Percentiles rank a stretch among this genome's conserved stretches.
Evolutionary conservation across 306 rosid species (phyloP).

Genomic region (Dalbergia cochinchinensis): DNA sequence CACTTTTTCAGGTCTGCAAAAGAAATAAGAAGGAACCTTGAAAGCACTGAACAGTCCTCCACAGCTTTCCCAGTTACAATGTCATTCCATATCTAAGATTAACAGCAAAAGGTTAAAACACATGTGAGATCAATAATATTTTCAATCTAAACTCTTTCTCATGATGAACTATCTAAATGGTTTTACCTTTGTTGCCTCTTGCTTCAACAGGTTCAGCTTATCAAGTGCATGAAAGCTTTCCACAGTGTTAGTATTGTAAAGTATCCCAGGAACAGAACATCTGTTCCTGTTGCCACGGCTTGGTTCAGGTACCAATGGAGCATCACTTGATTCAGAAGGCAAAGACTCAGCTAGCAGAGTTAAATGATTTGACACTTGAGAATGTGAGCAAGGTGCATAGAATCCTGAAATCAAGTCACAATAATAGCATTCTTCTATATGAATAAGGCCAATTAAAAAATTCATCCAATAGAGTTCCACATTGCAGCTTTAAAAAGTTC

Average conservation of each 20-base stretch:
- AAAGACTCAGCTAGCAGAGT: constrained; percentile 83
- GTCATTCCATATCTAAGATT: constrained; percentile 89
- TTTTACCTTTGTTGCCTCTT: constrained; percentile 83
- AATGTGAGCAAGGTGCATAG: constrained; percentile 91
- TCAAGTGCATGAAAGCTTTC: constrained; percentile 85
- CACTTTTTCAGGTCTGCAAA: constrained; percentile 94
- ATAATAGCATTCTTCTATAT: constrained; percentile 31
- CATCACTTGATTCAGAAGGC: constrained; percentile 70
- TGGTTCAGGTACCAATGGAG: constrained; percentile 49
- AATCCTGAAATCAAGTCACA: constrained; percentile 65
- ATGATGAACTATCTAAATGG: constrained; percentile 14
- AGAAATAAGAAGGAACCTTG: constrained; percentile 88
- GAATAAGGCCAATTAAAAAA: constrained; percentile 1
- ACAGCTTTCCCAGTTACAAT: constrained; percentile 79
- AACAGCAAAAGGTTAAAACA: constrained; percentile 34
- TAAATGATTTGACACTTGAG: constrained; percentile 82
- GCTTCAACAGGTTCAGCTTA: constrained; percentile 64
- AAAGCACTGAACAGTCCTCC: constrained; percentile 82
- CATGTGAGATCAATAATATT: constrained; percentile 30
- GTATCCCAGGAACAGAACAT: constrained; percentile 78
- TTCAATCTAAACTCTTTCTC: background rate
- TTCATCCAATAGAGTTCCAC: constrained; percentile 1
- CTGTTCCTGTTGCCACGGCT: constrained; percentile 80
- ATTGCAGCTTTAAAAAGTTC: background rate
- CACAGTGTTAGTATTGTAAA: constrained; percentile 85